phyloP scores from a whole-genome alignment of 2,329 filamentous ascomycete species.

The Alternaria rosae region DNA sequence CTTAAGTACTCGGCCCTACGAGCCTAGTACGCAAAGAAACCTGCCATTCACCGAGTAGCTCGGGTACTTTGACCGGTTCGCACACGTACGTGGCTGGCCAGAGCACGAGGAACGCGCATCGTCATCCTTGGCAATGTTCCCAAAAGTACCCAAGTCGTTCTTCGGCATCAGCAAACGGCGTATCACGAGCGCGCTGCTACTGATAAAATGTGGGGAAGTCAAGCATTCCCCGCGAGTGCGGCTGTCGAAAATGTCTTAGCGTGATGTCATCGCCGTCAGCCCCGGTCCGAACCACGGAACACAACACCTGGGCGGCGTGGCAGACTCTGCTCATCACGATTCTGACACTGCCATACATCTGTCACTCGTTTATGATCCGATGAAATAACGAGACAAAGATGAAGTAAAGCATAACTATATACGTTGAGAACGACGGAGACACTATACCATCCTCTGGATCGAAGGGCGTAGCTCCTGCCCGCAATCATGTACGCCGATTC shows the following conservation, averaged over 20 bases:
- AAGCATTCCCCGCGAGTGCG: slow-evolving; percentile 25
- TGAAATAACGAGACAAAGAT: not conserved
- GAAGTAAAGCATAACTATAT: not conserved
- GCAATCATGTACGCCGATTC: not conserved
- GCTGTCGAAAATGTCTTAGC: slow-evolving; percentile 18
- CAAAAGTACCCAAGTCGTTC: slow-evolving; percentile 1
- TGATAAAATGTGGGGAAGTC: slow-evolving; percentile 6
- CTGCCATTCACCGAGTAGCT: slow-evolving; percentile 11
- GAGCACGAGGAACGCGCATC: not conserved
- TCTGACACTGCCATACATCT: not conserved
- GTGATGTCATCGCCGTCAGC: slow-evolving; percentile 29
- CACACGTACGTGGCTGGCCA: slow-evolving; percentile 32
- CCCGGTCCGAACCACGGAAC: slow-evolving; percentile 17
- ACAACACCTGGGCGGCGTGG: not conserved
- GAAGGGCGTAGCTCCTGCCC: not conserved
- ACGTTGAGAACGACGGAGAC: not conserved
- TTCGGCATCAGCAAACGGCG: slow-evolving; percentile 7
- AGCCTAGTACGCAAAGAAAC: slow-evolving; percentile 21
- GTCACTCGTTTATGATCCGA: not conserved
- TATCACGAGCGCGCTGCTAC: slow-evolving; percentile 2
- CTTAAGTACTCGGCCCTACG: slow-evolving; percentile 11
- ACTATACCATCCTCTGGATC: not conserved
- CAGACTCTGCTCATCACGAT: not conserved
- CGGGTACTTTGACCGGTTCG: slow-evolving; percentile 8
- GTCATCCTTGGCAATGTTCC: slow-evolving; percentile 14